A percentile compares a stretch with the other conserved stretches of the same genome.
Evolutionary conservation across 2,329 filamentous ascomycete species (phyloP).

Genomic region (Xylariaceae sp.): DNA sequence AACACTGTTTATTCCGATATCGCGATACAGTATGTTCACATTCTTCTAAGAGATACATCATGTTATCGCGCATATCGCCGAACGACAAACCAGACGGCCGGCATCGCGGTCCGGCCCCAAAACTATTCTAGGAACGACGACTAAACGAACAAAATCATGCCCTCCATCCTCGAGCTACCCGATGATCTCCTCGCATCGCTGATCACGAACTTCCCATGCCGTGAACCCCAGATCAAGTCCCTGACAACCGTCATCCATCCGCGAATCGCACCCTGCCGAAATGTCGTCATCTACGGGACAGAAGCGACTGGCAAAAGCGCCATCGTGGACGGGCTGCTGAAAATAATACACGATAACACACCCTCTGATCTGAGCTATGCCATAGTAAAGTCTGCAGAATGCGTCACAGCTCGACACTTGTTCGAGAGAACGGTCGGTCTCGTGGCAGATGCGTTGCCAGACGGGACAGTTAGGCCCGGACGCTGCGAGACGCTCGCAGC

Average conservation of each 20-base stretch:
- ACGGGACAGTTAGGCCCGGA: conserved; percentile 42
- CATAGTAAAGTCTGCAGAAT: conserved; percentile 65
- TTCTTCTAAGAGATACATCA: background rate
- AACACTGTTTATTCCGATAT: background rate
- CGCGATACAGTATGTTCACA: background rate
- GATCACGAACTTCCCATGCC: conserved; percentile 48
- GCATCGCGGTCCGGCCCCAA: background rate
- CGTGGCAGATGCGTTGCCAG: conserved; percentile 48
- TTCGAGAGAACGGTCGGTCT: conserved; percentile 64
- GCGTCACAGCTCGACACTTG: conserved; percentile 71
- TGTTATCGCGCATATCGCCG: background rate
- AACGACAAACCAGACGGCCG: background rate
- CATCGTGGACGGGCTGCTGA: conserved; percentile 59
- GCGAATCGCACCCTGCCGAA: conserved; percentile 62
- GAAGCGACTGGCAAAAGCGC: conserved; percentile 82
- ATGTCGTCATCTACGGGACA: conserved; percentile 76
- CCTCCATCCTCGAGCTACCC: conserved; percentile 45
- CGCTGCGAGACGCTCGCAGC: conserved; percentile 78
- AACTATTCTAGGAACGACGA: background rate
- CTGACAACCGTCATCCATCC: conserved; percentile 57
- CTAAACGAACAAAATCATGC: conserved; percentile 12
- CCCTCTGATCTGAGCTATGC: conserved; percentile 51
- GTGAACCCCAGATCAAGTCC: conserved; percentile 54
- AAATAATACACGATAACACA: conserved; percentile 41
- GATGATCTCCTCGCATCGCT: conserved; percentile 46